A percentile compares a stretch with the other conserved stretches of the same genome.
Evolutionary conservation across 768 basidiomycete genomes (phyloP).

Genomic region (Tricholoma saponaceum): DNA sequence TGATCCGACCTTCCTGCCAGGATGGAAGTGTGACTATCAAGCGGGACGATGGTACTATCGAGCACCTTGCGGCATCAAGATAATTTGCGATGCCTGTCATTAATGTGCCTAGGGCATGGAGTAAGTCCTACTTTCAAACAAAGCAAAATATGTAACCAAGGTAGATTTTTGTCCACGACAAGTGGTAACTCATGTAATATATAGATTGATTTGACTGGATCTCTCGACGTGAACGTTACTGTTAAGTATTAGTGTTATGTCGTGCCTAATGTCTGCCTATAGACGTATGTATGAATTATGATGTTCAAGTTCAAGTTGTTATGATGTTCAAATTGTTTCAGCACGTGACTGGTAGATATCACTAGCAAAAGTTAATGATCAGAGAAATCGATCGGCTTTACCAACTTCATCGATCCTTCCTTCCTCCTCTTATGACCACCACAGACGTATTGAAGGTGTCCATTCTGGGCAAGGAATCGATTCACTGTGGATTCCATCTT

Average conservation of each 20-base stretch:
- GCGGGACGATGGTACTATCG: slow-evolving; percentile 45
- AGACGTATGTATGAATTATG: too few species aligned
- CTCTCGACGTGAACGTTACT: too few species aligned
- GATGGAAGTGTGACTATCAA: slow-evolving; percentile 70
- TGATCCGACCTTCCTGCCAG: slow-evolving; percentile 24
- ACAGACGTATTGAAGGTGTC: slow-evolving; percentile 73
- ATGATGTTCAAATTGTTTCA: too few species aligned
- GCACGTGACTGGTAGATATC: slow-evolving; percentile 2
- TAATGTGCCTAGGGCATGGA: background rate
- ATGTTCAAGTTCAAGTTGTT: too few species aligned
- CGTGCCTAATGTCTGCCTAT: too few species aligned
- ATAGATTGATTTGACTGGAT: too few species aligned
- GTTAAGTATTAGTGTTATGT: too few species aligned
- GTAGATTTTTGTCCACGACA: background rate
- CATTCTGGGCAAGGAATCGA: slow-evolving; percentile 80
- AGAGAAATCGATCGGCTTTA: background rate
- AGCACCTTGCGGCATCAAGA: slow-evolving; percentile 20
- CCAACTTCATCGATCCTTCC: background rate
- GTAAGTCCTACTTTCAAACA: background rate
- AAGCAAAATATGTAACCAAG: background rate
- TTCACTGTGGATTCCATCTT: slow-evolving; percentile 94
- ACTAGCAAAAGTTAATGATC: background rate
- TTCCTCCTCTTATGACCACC: slow-evolving; percentile 30
- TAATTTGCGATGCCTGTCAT: background rate
- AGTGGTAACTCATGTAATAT: background rate